Percentiles rank a stretch among this genome's conserved stretches.
Evolutionary conservation across 164 flowering plant species (phyloP).

Genomic region (Piper betle): DNA sequence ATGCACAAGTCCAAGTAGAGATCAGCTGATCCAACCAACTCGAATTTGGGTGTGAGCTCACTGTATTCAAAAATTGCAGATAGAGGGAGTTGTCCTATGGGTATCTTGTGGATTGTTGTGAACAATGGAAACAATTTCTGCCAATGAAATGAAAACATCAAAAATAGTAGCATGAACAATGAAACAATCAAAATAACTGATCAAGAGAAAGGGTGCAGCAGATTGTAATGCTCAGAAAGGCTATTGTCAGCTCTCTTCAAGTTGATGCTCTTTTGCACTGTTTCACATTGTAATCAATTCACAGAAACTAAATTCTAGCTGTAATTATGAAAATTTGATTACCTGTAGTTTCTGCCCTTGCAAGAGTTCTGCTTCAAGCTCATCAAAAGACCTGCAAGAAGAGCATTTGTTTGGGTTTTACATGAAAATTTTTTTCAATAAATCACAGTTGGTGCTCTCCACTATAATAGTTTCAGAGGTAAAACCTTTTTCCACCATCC

Average conservation of each 20-base stretch:
- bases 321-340: neutral
- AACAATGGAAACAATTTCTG: conserved; percentile 77
- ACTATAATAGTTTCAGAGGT: neutral
- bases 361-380: conserved; percentile 91
- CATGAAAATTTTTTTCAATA: neutral
- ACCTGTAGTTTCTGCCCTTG: conserved; percentile 97
- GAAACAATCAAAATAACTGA: neutral
- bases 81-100: conserved; percentile 61
- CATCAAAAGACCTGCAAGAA: conserved; percentile 67
- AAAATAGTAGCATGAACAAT: neutral
- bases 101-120: conserved; percentile 72
- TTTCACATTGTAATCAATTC: too few relatives aligned
- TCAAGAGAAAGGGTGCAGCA: too few relatives aligned
- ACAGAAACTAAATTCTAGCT: too few relatives aligned
- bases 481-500: conserved; percentile 71
- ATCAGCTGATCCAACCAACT: too few relatives aligned
- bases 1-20: too few relatives aligned
- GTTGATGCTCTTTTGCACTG: too few relatives aligned
- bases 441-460: neutral
- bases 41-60: conserved; percentile 24
- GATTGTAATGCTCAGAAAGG: too few relatives aligned
- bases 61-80: conserved; percentile 68
- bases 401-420: conserved; percentile 1
- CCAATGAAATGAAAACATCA: conserved; percentile 21
- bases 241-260: too few relatives aligned